These are phyloP conservation scores for Conticribra guillardii DNA, from an alignment of 108 stramenopile species.

Conservation along the genomic window DNA sequence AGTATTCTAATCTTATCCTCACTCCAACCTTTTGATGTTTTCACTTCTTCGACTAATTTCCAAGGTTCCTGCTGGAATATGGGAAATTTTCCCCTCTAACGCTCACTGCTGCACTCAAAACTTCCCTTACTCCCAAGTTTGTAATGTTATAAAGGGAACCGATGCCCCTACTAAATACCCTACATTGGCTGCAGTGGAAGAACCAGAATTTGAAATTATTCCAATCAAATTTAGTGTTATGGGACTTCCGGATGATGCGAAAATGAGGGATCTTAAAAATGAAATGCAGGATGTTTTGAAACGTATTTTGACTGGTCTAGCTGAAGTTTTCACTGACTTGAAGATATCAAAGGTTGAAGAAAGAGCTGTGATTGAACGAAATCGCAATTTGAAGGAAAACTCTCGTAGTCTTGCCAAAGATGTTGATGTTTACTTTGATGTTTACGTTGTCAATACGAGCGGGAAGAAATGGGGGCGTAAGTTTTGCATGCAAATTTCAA, in stretches of 20 bases:
- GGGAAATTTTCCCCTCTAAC: conserved; percentile 12
- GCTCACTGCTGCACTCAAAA: conserved; percentile 13
- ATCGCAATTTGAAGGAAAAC: background rate
- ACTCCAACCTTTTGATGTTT: too few relatives aligned
- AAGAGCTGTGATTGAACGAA: conserved; percentile 2
- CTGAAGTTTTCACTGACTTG: conserved; percentile 17
- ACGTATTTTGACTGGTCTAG: background rate
- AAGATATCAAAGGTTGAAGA: conserved; percentile 22
- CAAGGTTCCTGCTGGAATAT: conserved; percentile 24
- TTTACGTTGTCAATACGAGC: conserved; percentile 17
- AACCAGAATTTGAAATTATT: conserved; percentile 15
- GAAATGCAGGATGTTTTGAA: conserved; percentile 19
- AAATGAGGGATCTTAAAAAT: conserved; percentile 17
- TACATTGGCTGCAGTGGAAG: conserved; percentile 3
- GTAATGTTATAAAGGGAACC: conserved; percentile 9
- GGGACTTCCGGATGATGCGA: conserved; percentile 29
- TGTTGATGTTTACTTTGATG: conserved; percentile 28
- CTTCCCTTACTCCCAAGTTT: conserved; percentile 28
- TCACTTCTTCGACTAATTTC: background rate
- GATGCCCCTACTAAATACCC: conserved; percentile 21
- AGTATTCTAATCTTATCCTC: too few relatives aligned
- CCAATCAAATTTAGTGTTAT: conserved; percentile 16
- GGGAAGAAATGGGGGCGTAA: conserved; percentile 24
- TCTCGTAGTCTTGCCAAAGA: background rate
- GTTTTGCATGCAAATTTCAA: too few relatives aligned